phyloP scores from a whole-genome alignment of 2,329 filamentous ascomycete species.

The Ophiostoma ips region DNA sequence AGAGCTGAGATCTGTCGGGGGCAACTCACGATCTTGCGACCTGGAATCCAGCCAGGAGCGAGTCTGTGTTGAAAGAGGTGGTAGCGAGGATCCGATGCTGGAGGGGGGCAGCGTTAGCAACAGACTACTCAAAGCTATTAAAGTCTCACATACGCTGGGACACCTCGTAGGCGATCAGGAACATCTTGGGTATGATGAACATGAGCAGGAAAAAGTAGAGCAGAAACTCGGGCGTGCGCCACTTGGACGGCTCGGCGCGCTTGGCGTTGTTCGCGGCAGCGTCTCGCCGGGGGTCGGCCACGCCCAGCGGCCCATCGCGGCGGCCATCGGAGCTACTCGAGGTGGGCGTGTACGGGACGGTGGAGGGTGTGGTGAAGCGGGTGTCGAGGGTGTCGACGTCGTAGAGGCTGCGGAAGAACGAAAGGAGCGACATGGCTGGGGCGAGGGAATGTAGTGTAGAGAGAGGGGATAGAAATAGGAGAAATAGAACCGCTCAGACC shows the following conservation, averaged over 20 bases:
- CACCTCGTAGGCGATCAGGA: slow-evolving; percentile 75
- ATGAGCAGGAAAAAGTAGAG: slow-evolving; percentile 61
- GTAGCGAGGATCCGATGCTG: slow-evolving; percentile 74
- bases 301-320: slow-evolving; percentile 25
- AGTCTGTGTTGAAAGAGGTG: slow-evolving; percentile 56
- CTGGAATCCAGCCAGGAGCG: slow-evolving; percentile 77
- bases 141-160: slow-evolving; percentile 61
- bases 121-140: no score
- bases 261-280: slow-evolving; percentile 14
- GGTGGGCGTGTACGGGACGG: slow-evolving; percentile 48
- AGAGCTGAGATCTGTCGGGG: not conserved
- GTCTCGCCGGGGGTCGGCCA: slow-evolving; percentile 3
- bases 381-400: slow-evolving; percentile 32
- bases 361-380: slow-evolving; percentile 48
- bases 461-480: not conserved
- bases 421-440: slow-evolving; percentile 19
- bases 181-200: slow-evolving; percentile 66
- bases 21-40: slow-evolving; percentile 63
- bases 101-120: not conserved
- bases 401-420: slow-evolving; percentile 40
- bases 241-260: slow-evolving; percentile 52
- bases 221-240: slow-evolving; percentile 76
- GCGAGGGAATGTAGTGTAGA: not conserved
- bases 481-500: slow-evolving; percentile 1
- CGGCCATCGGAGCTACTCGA: slow-evolving; percentile 22